Evolutionary conservation across 768 basidiomycete species (phyloP), one percentile per base, ranked within the genome.

Genomic region (Coprinellus micaceus): DNA sequence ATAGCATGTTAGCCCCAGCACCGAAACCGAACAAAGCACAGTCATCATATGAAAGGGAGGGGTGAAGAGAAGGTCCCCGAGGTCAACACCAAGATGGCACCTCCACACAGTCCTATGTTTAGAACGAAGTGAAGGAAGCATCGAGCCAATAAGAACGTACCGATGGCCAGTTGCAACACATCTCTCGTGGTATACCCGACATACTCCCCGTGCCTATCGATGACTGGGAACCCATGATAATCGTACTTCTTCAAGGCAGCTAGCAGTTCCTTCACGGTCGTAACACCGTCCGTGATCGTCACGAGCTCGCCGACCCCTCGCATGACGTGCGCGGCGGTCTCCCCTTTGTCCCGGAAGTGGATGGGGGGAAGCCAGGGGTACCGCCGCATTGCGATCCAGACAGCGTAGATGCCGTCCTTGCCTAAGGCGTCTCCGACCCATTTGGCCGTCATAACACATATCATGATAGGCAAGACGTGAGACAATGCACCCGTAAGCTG

Each of bases 391-490:
- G 85, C 81, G 54, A 88, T 88, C 87, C 87, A 88, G 17, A 80
- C 80, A 26, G 83, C 69, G 63, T 88, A 89, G 45, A 88, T 87
- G 15, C 86, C 86, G 58, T 86, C 85, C 58, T 79, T 80, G 2
- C 82, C 83, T 53, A 86, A 74, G 12, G 85, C 86, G 63, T 89
- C 88, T 6, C 82, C 88, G 10, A 89, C 83, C 83, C 84, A 89
- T 72, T 89, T 89, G 7, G 86, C 76, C 19, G 82, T 80, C 83
- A 88, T 87, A 51, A 89, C 86, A 53, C 82, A 83, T 45, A 89
- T 83, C 88, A 89, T 89, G 66, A 89, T 88, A 15, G 88, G 88
- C 29, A 89, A 74, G n/a, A 89, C 88, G 70, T 89, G 88, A 13
- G 87, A 89, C 25, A 89, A 72, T 3, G 88, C 88, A 13, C 88